Evolutionary conservation across 1,284 basidiomycete species (phyloP).

Genomic region (Ustilago loliicola): DNA sequence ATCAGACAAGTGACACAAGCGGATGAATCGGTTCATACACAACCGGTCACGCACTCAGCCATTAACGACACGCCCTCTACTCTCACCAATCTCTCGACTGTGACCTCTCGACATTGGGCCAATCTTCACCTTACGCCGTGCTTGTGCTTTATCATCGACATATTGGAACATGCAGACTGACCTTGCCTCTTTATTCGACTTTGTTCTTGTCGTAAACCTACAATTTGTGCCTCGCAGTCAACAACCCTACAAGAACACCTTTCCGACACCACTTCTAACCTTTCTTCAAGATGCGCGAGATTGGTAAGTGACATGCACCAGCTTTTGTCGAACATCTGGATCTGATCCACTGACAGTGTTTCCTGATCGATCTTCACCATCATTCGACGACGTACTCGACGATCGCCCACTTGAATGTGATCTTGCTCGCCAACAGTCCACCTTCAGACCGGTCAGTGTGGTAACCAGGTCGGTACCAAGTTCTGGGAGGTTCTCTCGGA

Average conservation of each 20-base stretch:
- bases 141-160: not conserved
- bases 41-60: too few species aligned
- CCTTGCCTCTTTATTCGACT: not conserved
- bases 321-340: not conserved
- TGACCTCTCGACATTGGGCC: not conserved
- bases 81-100: not conserved
- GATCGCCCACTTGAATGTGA: not conserved
- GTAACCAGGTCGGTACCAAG: slow-evolving; percentile 79
- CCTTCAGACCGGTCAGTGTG: slow-evolving; percentile 71
- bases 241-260: slow-evolving; percentile 23
- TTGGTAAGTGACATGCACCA: slow-evolving; percentile 42
- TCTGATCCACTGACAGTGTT: slow-evolving; percentile 4
- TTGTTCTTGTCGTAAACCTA: not conserved
- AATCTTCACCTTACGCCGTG: not conserved
- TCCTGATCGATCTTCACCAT: not conserved
- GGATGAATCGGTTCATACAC: not conserved
- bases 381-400: not conserved
- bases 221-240: slow-evolving; percentile 12
- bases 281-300: slow-evolving; percentile 57
- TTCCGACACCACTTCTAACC: slow-evolving; percentile 30
- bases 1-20: not conserved
- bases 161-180: slow-evolving; percentile 7
- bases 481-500: slow-evolving; percentile 98
- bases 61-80: not conserved
- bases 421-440: slow-evolving; percentile 53